These are phyloP conservation scores for Russula sp. DNA, from an alignment of 768 basidiomycete species.

Conservation along the genomic window DNA sequence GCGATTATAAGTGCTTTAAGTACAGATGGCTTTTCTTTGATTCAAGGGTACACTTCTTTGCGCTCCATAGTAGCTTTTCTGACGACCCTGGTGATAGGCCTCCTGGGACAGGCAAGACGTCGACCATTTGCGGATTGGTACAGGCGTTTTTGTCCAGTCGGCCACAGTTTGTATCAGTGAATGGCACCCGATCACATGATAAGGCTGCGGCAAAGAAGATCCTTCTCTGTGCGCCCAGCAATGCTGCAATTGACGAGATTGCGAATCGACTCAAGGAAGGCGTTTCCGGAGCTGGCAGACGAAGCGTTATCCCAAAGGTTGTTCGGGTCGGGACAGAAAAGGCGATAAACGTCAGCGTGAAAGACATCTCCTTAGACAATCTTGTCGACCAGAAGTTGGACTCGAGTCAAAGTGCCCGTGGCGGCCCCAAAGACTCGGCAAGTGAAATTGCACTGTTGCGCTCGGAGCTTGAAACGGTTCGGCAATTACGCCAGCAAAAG, in stretches of 20 bases:
- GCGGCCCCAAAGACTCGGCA: conserved; percentile 43
- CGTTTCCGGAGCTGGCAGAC: conserved; percentile 50
- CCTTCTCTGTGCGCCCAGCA: conserved; percentile 93
- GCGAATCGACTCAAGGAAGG: conserved; percentile 79
- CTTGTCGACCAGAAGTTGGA: conserved; percentile 75
- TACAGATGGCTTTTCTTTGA: conserved; percentile 74
- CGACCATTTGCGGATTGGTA: conserved; percentile 93
- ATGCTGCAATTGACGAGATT: conserved; percentile 97
- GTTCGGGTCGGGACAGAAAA: conserved; percentile 83
- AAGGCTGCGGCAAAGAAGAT: conserved; percentile 57
- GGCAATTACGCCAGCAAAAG: conserved; percentile 51
- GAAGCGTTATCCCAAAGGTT: conserved; percentile 57
- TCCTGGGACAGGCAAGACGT: conserved; percentile 97
- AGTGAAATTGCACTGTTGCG: conserved; percentile 54
- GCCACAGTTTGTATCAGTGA: conserved; percentile 38
- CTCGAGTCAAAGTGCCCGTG: conserved; percentile 30
- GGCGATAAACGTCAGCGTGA: conserved; percentile 68
- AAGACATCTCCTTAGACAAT: conserved; percentile 80
- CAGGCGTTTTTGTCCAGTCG: conserved; percentile 69
- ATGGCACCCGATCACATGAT: conserved; percentile 33
- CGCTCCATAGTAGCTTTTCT: not conserved
- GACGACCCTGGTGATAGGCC: conserved; percentile 45
- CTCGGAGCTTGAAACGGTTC: conserved; percentile 62
- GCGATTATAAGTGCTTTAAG: conserved; percentile 75
- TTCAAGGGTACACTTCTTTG: conserved; percentile 69